Evolutionary conservation across 2,329 filamentous ascomycete species (phyloP), one percentile per base, ranked within the genome.

Genomic region (Claviceps sp.): DNA sequence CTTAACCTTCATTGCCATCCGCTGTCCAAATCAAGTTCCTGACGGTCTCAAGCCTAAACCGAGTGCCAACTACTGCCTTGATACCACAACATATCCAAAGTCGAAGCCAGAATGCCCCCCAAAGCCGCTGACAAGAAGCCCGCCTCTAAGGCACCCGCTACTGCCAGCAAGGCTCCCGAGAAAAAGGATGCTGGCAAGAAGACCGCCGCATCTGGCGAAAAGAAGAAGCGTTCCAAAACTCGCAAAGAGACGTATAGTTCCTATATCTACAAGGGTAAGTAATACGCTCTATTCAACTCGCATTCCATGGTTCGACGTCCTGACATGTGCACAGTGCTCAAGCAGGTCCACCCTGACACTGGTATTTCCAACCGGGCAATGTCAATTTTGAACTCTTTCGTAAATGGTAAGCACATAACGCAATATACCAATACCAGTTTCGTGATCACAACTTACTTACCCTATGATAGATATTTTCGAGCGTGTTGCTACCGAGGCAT

Each of bases 181-280:
- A 96, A 96, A 86, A 96, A 97, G 85, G 91, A 97, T 77, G 93
- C 91, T 60, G 93, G 91, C 79, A 98, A 98, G 88, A 98, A 97
- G 86, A 97, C 93, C 48, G 88, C 91, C 55, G 83, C 90, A 56
- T 83, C 88, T 68, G 93, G 93, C 59, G 93, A 97, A 65, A 97
- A 97, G 89, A 98, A 98, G 88, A 98, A 97, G 90, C 88, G 93
- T 69, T 95, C 89, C 78, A 98, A 98, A 90, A 88, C 90, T 62
- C 85, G 93, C 77, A 97, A 97, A 86, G 93, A 98, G 82, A 98
- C 93, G n/a, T 98, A 98, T 80, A 94, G 87, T 63, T 94, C 88
- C 52, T 98, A 98, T 83, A 98, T 98, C 77, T 98, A 97, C 87
- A 98, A 97, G 81, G 93, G 91, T 96, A 9, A 29, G 26, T 29